Conservation (phyloP, 371 early-diverging fungal genomes). For the Saksenaea vasiformis region DNA sequence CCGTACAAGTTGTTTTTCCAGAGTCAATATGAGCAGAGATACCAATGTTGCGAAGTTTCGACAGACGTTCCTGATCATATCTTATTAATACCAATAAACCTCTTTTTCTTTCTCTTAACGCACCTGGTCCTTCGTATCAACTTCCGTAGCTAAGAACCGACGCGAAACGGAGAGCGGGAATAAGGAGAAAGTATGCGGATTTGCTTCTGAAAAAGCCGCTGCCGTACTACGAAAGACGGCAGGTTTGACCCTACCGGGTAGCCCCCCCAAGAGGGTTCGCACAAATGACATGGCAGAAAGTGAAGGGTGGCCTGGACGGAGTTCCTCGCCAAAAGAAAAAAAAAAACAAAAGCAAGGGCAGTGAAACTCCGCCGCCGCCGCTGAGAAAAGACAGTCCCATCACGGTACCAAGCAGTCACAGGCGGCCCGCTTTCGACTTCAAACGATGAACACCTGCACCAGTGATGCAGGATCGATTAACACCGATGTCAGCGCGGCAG, state of each 20-base stretch:
- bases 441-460: too few relatives aligned
- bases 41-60: slow-evolving; percentile 90
- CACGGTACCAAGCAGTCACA: too few relatives aligned
- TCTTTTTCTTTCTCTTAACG: slow-evolving; percentile 11
- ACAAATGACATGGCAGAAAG: slow-evolving; percentile 45
- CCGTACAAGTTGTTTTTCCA: slow-evolving; percentile 97
- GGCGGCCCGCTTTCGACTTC: too few relatives aligned
- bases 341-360: slow-evolving; percentile 7
- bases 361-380: neutral
- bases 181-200: slow-evolving; percentile 34
- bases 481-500: too few relatives aligned
- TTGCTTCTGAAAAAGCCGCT: slow-evolving; percentile 20
- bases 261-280: slow-evolving; percentile 48
- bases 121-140: slow-evolving; percentile 42
- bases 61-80: slow-evolving; percentile 47
- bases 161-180: slow-evolving; percentile 33
- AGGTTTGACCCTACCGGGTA: slow-evolving; percentile 35
- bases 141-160: slow-evolving; percentile 44
- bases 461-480: too few relatives aligned
- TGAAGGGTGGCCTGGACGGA: neutral
- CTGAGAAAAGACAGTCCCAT: too few relatives aligned
- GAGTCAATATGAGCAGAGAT: slow-evolving; percentile 99
- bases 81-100: neutral
- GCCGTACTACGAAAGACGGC: slow-evolving; percentile 31
- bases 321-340: neutral